phyloP scores from a whole-genome alignment of 2,329 filamentous ascomycete genomes.

The Trichoderma hamatum region DNA sequence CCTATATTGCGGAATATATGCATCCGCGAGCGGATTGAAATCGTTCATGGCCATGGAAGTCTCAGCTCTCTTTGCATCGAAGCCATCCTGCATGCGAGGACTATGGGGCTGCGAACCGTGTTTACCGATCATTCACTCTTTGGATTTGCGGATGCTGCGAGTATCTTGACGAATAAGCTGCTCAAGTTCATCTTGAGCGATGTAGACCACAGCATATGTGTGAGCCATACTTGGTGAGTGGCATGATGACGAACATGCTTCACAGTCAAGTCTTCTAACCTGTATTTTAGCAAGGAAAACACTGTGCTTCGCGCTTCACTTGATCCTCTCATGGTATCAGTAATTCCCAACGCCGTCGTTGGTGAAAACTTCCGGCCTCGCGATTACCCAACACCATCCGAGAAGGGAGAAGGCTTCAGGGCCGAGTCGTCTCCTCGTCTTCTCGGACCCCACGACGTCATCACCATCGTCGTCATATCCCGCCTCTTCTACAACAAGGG shows the following conservation, averaged over 20 bases:
- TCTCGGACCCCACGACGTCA: conserved; percentile 79
- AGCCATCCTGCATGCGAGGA: conserved; percentile 89
- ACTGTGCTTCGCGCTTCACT: conserved; percentile 92
- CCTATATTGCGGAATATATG: conserved; percentile 97
- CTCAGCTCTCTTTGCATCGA: conserved; percentile 93
- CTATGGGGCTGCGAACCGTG: conserved; percentile 93
- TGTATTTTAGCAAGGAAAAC: conserved; percentile 79
- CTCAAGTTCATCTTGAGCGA: conserved; percentile 96
- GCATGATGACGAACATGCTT: neutral
- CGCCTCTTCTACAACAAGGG: conserved; percentile 99
- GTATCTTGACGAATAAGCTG: conserved; percentile 95
- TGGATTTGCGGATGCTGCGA: conserved; percentile 93
- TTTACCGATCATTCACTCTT: conserved; percentile 98
- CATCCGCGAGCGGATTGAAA: conserved; percentile 91
- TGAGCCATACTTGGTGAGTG: conserved; percentile 90
- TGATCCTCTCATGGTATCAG: conserved; percentile 95
- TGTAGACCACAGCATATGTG: conserved; percentile 97
- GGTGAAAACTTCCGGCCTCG: conserved; percentile 89
- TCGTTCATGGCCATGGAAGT: conserved; percentile 96
- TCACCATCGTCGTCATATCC: conserved; percentile 96
- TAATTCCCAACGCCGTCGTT: conserved; percentile 96
- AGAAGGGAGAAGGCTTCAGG: conserved; percentile 40
- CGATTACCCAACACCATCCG: conserved; percentile 44
- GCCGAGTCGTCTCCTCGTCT: conserved; percentile 62
- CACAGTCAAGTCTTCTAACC: neutral